A percentile compares a stretch with the other conserved stretches of the same genome.
phyloP scores from a whole-genome alignment of 257 asterid genomes.

The Thymus quinquecostatus region DNA sequence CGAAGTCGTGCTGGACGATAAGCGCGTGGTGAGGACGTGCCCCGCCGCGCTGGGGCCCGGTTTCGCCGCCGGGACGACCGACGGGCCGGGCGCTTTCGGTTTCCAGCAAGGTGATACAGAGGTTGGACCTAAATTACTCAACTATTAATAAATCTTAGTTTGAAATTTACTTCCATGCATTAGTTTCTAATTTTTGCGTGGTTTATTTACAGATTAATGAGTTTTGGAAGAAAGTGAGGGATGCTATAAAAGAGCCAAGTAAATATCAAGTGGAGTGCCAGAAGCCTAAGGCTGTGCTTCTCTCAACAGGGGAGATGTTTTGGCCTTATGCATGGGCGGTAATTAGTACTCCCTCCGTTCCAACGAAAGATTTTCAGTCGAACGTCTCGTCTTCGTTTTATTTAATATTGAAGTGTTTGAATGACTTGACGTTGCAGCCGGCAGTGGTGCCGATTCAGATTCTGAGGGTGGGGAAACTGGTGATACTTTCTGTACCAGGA shows the following conservation, averaged over 20 bases:
- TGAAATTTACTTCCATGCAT: too few relatives aligned
- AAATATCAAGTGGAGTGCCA: constrained; percentile 63
- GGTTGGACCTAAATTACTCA: constrained; percentile 32
- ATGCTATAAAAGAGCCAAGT: constrained; percentile 52
- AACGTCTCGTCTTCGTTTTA: too few relatives aligned
- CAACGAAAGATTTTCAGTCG: too few relatives aligned
- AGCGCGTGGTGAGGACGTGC: constrained; percentile 57
- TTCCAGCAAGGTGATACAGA: constrained; percentile 64
- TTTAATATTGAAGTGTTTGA: too few relatives aligned
- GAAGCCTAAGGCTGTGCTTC: constrained; percentile 58
- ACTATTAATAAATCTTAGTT: too few relatives aligned
- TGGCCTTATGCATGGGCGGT: constrained; percentile 79
- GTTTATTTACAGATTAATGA: constrained; percentile 45
- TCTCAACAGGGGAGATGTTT: constrained; percentile 63
- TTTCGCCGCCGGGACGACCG: constrained; percentile 77
- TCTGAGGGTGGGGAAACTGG: constrained; percentile 52
- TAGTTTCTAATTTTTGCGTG: background rate
- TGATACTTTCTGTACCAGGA: constrained; percentile 61
- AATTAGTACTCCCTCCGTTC: background rate
- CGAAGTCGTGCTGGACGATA: constrained; percentile 47
- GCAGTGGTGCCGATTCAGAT: constrained; percentile 66
- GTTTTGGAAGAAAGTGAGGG: constrained; percentile 54
- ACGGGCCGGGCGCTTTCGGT: constrained; percentile 69
- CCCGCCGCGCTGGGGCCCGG: constrained; percentile 73
- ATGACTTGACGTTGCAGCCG: constrained; percentile 41